phyloP scores from a whole-genome alignment of 768 basidiomycete species.

The Coprinopsis cinerea region DNA sequence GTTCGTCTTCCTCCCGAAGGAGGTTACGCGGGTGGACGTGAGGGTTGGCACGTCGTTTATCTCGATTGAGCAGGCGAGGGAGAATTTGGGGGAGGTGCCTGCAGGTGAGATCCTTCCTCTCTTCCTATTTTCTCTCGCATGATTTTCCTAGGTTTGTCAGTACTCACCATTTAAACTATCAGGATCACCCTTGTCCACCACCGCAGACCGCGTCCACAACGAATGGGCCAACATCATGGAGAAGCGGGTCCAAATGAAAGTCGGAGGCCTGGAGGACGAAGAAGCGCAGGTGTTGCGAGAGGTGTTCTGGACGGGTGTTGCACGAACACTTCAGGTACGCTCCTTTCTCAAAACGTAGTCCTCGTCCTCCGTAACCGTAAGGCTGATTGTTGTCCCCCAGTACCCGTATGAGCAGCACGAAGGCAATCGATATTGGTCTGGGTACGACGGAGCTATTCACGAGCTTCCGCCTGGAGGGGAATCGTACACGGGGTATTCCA shows the following conservation, averaged over 20 bases:
- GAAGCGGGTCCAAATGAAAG: conserved; percentile 43
- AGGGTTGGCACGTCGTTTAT: conserved; percentile 72
- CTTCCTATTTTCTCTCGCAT: too few species aligned
- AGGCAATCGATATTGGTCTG: conserved; percentile 65
- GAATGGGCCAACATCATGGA: conserved; percentile 52
- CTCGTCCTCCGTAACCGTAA: neutral
- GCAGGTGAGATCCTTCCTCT: conserved; percentile 12
- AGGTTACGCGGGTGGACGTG: conserved; percentile 31
- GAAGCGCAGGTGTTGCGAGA: conserved; percentile 37
- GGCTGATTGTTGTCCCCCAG: conserved; percentile 31
- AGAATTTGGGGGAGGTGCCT: conserved; percentile 38
- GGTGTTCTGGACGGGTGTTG: conserved; percentile 57
- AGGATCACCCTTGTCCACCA: neutral
- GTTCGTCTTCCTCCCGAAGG: conserved; percentile 39
- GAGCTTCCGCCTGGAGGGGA: conserved; percentile 33
- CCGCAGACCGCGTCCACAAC: conserved; percentile 31
- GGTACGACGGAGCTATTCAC: conserved; percentile 63
- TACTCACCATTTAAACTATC: too few species aligned
- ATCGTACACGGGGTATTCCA: conserved; percentile 80
- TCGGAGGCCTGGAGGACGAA: conserved; percentile 26
- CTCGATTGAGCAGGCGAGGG: conserved; percentile 57
- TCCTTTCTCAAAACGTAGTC: neutral
- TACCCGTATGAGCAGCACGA: conserved; percentile 77
- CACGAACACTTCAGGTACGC: conserved; percentile 53
- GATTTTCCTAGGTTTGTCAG: too few species aligned